phyloP scores from a whole-genome alignment of 495 filamentous ascomycete genomes.

The Cetradonia linearis region DNA sequence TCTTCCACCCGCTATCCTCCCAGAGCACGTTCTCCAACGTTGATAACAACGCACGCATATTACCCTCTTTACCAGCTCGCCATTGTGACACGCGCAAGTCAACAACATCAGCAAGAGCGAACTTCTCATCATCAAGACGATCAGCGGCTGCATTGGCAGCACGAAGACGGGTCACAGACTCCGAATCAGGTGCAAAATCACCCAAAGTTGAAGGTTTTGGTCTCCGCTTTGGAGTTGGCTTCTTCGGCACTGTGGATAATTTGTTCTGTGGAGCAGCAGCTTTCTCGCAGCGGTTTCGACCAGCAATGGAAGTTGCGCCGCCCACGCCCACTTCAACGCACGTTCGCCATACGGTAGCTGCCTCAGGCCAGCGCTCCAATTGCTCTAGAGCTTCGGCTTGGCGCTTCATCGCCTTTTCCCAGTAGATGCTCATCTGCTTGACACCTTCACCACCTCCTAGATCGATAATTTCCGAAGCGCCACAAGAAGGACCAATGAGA shows the following conservation, averaged over 20 bases:
- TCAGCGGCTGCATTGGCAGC: slow-evolving; percentile 76
- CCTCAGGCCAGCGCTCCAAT: slow-evolving; percentile 86
- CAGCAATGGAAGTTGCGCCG: slow-evolving; percentile 70
- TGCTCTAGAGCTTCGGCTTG: slow-evolving; percentile 95
- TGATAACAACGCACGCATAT: slow-evolving; percentile 77
- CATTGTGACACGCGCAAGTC: slow-evolving; percentile 67
- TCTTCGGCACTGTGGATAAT: slow-evolving; percentile 30
- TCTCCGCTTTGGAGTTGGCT: slow-evolving; percentile 32
- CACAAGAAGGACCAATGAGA: slow-evolving; percentile 68
- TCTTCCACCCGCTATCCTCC: slow-evolving; percentile 91
- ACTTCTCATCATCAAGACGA: slow-evolving; percentile 79
- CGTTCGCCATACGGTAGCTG: slow-evolving; percentile 64
- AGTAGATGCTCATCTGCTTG: slow-evolving; percentile 88
- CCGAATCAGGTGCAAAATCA: slow-evolving; percentile 34
- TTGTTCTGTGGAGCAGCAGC: slow-evolving; percentile 40
- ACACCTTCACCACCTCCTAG: slow-evolving; percentile 50
- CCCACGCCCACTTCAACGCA: slow-evolving; percentile 79
- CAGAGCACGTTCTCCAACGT: slow-evolving; percentile 85
- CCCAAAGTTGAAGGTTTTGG: slow-evolving; percentile 38
- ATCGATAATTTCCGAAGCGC: slow-evolving; percentile 68
- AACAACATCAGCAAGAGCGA: slow-evolving; percentile 75
- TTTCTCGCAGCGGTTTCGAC: slow-evolving; percentile 83
- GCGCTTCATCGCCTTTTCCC: slow-evolving; percentile 80
- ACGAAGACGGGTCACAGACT: slow-evolving; percentile 68
- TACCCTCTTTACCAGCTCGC: slow-evolving; percentile 84